Evolutionary conservation across 306 rosid genomes (phyloP).

Genomic region (Dalbergia oliveri): DNA sequence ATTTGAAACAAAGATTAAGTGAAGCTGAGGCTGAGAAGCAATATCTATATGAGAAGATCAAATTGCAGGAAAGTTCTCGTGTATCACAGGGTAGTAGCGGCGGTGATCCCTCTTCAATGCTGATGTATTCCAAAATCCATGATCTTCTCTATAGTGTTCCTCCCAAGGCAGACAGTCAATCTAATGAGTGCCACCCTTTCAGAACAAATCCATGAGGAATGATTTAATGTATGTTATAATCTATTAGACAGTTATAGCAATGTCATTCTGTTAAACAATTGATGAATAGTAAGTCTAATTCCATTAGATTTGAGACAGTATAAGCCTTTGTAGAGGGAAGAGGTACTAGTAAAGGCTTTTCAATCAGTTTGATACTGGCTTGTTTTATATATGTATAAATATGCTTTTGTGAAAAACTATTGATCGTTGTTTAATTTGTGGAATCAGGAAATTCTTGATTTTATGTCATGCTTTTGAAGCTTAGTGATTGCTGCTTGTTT

Average conservation of each 20-base stretch:
- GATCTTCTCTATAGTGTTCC: conserved; percentile 77
- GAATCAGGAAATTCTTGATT: not conserved
- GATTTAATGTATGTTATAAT: conserved; percentile 44
- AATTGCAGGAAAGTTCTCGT: conserved; percentile 92
- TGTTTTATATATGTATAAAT: conserved; percentile 38
- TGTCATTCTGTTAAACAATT: conserved; percentile 42
- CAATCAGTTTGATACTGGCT: conserved; percentile 40
- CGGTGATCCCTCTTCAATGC: conserved; percentile 82
- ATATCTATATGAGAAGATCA: conserved; percentile 94
- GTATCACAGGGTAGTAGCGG: conserved; percentile 75
- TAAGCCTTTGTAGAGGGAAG: conserved; percentile 41
- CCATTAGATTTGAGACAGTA: conserved; percentile 40
- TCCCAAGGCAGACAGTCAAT: conserved; percentile 72
- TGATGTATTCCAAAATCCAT: conserved; percentile 81
- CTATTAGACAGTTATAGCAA: conserved; percentile 26
- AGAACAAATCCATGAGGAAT: conserved; percentile 66
- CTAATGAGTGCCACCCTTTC: conserved; percentile 73
- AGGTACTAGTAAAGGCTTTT: conserved; percentile 41
- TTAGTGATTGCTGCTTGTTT: not conserved
- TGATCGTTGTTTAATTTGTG: conserved; percentile 38
- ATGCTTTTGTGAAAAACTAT: conserved; percentile 16
- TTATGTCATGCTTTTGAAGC: not conserved
- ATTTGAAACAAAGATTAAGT: conserved; percentile 82
- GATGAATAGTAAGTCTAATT: conserved; percentile 42
- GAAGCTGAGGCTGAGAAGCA: conserved; percentile 99